Conservation (phyloP, 495 filamentous ascomycete species). For the Letharia lupina region DNA sequence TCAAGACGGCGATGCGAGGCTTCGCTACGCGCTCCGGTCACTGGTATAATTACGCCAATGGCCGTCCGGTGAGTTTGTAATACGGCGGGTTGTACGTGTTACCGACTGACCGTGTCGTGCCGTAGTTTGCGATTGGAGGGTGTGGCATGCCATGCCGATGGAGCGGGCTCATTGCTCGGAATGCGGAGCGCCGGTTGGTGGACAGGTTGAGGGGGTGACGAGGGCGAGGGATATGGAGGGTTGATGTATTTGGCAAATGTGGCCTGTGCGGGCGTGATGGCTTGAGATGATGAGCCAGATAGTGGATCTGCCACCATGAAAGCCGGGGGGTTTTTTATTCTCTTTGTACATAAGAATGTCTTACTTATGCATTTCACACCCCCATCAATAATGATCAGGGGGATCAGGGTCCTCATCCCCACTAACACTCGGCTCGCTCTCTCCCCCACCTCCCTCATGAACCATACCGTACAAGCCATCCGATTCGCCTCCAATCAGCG, state of each 20-base stretch:
- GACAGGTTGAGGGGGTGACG: constrained; percentile 47
- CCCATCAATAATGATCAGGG: neutral
- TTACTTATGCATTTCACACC: neutral
- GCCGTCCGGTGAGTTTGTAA: constrained; percentile 41
- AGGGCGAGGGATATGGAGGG: constrained; percentile 20
- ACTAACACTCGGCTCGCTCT: constrained; percentile 29
- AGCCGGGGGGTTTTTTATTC: too few relatives aligned
- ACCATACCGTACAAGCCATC: constrained; percentile 38
- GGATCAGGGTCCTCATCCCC: constrained; percentile 17
- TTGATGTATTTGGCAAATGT: neutral
- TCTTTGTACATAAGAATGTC: too few relatives aligned
- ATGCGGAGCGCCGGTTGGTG: constrained; percentile 56
- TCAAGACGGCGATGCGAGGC: constrained; percentile 44
- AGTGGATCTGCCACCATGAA: too few relatives aligned
- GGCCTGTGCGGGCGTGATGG: too few relatives aligned
- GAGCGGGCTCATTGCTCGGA: constrained; percentile 55
- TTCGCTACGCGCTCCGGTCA: constrained; percentile 45
- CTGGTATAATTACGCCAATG: constrained; percentile 60
- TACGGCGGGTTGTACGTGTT: neutral
- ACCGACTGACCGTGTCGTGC: neutral
- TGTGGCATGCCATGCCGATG: constrained; percentile 69
- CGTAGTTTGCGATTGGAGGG: constrained; percentile 40
- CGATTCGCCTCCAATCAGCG: constrained; percentile 33
- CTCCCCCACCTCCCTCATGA: constrained; percentile 35
- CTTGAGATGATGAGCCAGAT: too few relatives aligned